Conservation (phyloP, 2,329 filamentous ascomycete species). For the Periconia sp. region DNA sequence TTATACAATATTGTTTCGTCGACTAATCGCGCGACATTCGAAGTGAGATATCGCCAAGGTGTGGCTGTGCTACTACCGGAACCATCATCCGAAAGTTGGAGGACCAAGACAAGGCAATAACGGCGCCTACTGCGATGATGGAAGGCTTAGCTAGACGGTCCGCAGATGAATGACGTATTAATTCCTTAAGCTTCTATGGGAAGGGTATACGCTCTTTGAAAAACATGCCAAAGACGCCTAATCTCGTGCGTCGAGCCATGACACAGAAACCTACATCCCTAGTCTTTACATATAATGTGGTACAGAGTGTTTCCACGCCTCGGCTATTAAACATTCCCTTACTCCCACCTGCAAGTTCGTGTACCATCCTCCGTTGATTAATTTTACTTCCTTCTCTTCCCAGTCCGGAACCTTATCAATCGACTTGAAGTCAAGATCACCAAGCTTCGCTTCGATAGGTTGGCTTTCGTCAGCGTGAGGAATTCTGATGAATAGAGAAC, state of each 20-base stretch:
- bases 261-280: neutral
- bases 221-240: neutral
- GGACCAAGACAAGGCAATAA: too few species aligned
- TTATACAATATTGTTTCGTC: too few species aligned
- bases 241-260: neutral
- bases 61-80: neutral
- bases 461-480: conserved; percentile 9
- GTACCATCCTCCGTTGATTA: conserved; percentile 52
- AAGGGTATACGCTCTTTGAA: too few species aligned
- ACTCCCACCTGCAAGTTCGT: conserved; percentile 9
- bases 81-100: neutral
- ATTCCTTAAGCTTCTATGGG: neutral
- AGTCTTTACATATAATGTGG: conserved; percentile 10
- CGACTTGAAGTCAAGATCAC: conserved; percentile 55
- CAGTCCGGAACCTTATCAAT: conserved; percentile 49
- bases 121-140: too few species aligned
- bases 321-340: conserved; percentile 9
- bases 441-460: conserved; percentile 49
- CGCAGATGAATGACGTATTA: too few species aligned
- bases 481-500: conserved; percentile 51
- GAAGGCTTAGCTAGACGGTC: too few species aligned
- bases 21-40: neutral
- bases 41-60: neutral
- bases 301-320: conserved; percentile 6
- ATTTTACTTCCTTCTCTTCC: conserved; percentile 46